Conservation (phyloP, 768 basidiomycete genomes). For the Naematelia aurantialba region DNA sequence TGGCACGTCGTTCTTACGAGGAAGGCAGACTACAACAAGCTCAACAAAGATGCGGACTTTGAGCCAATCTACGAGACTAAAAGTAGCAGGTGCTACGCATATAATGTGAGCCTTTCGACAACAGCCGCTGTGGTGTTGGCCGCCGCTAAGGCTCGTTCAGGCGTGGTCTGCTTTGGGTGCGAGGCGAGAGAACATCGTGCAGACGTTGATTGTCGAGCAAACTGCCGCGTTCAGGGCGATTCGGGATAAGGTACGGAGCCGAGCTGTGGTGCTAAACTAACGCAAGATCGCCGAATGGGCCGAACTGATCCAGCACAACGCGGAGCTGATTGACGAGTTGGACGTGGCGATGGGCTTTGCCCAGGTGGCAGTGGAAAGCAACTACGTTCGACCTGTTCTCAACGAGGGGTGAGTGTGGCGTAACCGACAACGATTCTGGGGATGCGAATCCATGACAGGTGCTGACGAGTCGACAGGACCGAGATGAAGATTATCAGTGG, state of each 20-base stretch:
- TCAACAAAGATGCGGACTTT: slow-evolving; percentile 28
- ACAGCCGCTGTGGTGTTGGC: not conserved
- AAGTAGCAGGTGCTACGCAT: slow-evolving; percentile 27
- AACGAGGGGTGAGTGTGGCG: slow-evolving; percentile 61
- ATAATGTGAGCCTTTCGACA: slow-evolving; percentile 23
- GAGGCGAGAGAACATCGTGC: slow-evolving; percentile 26
- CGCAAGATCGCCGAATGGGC: slow-evolving; percentile 63
- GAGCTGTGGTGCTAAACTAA: not conserved
- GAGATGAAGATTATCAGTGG: slow-evolving; percentile 70
- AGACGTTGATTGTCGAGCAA: slow-evolving; percentile 33
- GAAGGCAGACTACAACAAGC: slow-evolving; percentile 22
- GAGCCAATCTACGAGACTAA: slow-evolving; percentile 20
- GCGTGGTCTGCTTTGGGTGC: slow-evolving; percentile 41
- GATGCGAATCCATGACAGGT: no score
- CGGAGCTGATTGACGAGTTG: slow-evolving; percentile 76
- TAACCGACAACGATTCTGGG: no score
- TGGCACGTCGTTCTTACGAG: slow-evolving; percentile 20
- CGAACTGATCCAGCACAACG: slow-evolving; percentile 64
- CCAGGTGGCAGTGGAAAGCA: slow-evolving; percentile 69
- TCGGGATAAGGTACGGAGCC: slow-evolving; percentile 60
- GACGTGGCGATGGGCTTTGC: slow-evolving; percentile 82
- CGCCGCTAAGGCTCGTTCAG: slow-evolving; percentile 7
- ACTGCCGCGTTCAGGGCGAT: slow-evolving; percentile 63
- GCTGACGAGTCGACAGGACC: slow-evolving; percentile 50
- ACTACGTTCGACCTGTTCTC: slow-evolving; percentile 68